Conservation (phyloP, 164 flowering plant species). For the Aristolochia contorta region DNA sequence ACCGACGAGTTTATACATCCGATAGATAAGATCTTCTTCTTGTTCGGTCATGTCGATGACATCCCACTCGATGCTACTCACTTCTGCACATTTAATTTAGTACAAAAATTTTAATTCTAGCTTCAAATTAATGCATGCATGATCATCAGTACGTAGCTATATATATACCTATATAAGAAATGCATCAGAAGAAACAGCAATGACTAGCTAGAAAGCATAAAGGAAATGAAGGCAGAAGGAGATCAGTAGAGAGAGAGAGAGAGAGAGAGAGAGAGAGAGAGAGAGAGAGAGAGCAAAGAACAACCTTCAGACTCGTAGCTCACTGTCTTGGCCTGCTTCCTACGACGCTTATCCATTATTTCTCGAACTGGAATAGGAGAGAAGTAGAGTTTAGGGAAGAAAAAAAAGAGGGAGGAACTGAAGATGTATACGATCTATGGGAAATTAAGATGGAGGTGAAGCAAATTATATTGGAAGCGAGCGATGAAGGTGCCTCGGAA, state of each 20-base stretch:
- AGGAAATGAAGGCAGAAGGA: too few relatives aligned
- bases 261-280: slow-evolving; percentile 1
- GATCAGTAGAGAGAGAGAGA: not conserved
- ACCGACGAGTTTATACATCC: slow-evolving; percentile 79
- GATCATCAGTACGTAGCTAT: too few relatives aligned
- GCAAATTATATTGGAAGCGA: too few relatives aligned
- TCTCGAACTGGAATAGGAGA: not conserved
- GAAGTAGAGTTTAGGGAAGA: not conserved
- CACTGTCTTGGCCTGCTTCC: slow-evolving; percentile 29
- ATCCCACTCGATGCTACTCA: slow-evolving; percentile 36
- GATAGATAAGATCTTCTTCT: slow-evolving; percentile 74
- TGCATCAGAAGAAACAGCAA: not conserved
- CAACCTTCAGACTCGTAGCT: slow-evolving; percentile 30
- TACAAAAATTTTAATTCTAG: too few relatives aligned
- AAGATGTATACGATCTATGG: too few relatives aligned
- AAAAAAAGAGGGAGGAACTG: not conserved
- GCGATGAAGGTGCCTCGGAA: too few relatives aligned
- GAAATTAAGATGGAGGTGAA: too few relatives aligned
- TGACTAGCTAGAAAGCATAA: too few relatives aligned
- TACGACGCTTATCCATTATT: slow-evolving; percentile 43
- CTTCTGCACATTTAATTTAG: slow-evolving; percentile 30
- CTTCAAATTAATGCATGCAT: not conserved
- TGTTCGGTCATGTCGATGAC: slow-evolving; percentile 25
- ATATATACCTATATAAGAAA: too few relatives aligned
- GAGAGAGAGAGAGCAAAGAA: slow-evolving; percentile 1